A percentile compares a stretch with the other conserved stretches of the same genome.
phyloP scores from a whole-genome alignment of 2,329 filamentous ascomycete genomes.

The Fusarium sp. region DNA sequence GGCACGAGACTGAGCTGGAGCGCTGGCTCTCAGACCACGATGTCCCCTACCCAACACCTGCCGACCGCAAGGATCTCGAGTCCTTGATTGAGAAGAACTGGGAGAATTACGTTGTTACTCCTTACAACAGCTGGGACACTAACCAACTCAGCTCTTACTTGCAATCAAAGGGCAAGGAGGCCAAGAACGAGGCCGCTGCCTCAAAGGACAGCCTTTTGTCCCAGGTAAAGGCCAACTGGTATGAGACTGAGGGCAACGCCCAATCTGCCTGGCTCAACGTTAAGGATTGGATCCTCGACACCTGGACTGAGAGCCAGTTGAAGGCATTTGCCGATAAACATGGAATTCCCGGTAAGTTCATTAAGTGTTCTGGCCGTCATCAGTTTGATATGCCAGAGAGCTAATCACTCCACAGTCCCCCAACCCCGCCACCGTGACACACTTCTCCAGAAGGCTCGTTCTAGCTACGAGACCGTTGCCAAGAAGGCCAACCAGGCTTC shows the following conservation, averaged over 20 bases:
- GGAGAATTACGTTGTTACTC: conserved; percentile 77
- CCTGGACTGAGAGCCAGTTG: conserved; percentile 92
- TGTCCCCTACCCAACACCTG: conserved; percentile 87
- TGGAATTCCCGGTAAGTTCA: conserved; percentile 71
- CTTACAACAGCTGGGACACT: conserved; percentile 81
- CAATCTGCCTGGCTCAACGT: conserved; percentile 76
- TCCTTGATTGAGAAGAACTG: conserved; percentile 90
- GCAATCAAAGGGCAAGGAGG: conserved; percentile 74
- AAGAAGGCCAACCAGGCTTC: conserved; percentile 78
- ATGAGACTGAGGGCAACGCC: conserved; percentile 80
- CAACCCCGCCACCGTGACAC: conserved; percentile 88
- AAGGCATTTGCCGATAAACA: conserved; percentile 93
- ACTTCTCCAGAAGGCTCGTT: conserved; percentile 78
- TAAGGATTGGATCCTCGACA: conserved; percentile 94
- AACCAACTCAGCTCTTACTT: conserved; percentile 75
- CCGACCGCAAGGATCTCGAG: conserved; percentile 95
- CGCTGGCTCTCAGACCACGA: conserved; percentile 94
- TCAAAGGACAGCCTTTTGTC: conserved; percentile 74
- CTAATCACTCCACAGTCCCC: conserved; percentile 62
- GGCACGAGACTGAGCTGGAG: conserved; percentile 98
- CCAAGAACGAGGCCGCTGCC: conserved; percentile 71
- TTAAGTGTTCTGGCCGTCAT: too few relatives aligned
- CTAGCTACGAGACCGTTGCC: conserved; percentile 82
- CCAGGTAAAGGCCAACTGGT: conserved; percentile 79
- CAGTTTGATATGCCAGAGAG: too few relatives aligned